Evolutionary conservation across 1,284 basidiomycete species (phyloP), one percentile per base, ranked within the genome.

Genomic region (Ustilago esculenta): DNA sequence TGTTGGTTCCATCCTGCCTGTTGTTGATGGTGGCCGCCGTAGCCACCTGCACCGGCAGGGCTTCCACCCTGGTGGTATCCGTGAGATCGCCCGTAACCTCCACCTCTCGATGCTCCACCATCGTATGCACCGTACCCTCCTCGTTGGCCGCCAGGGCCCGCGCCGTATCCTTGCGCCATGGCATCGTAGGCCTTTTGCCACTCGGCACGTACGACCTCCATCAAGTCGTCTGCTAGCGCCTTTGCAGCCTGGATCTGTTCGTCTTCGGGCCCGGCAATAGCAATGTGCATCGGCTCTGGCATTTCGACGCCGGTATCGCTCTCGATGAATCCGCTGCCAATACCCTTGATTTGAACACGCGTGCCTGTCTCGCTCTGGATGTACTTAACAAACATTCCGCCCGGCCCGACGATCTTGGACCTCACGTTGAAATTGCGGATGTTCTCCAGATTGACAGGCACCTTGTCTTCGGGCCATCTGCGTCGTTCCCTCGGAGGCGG

Each of bases 331-430:
- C 95, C 96, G 17, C 92, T 95, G 0, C 96, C 96, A 15, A 89
- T 73, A 11, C 95, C 95, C 83, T 98, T 98, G 81, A 98, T 97
- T 83, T 98, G 95, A n/a, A 98, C 95, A 65, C 95, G 87, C 14
- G 94, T 95, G 32, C 90, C 90, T 0, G 95, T 98, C 84, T 98
- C 95, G 77, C 89, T 88, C 84, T 98, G 95, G 69, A 98, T 98
- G 81, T 94, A 94, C 84, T 98, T 98, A 71, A 98, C 95, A 81
- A 98, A 98, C 81, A 94, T 90, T 15, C 33, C 85, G 60, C 88
- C 88, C 9, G 95, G 96, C 5, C 95, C 95, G 35, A 98, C 95
- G 23, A 97, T 92, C 84, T 98, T 98, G 12, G 94, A 94, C 54
- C 96, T 87, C 51, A 98, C 90, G 81, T 98, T 98, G 84, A 98